Conservation (phyloP, 2,329 filamentous ascomycete genomes). For the Davidsoniella virescens region DNA sequence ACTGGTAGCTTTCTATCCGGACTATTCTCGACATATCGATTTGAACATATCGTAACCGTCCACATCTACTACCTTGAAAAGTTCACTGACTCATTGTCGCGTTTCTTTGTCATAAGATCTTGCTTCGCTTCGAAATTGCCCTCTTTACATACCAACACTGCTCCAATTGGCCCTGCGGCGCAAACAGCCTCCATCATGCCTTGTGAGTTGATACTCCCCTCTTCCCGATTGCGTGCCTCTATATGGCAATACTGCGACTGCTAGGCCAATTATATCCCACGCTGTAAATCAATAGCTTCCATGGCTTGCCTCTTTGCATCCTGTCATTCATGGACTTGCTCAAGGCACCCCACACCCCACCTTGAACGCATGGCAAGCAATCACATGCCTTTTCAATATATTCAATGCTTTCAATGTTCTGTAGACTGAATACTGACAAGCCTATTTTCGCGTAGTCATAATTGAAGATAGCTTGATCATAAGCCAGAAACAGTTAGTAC, state of each 20-base stretch:
- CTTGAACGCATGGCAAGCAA: too few relatives aligned
- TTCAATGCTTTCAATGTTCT: neutral
- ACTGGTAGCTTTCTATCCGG: neutral
- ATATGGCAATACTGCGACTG: neutral
- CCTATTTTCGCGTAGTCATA: conserved; percentile 19
- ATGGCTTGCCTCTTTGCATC: too few relatives aligned
- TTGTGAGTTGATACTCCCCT: conserved; percentile 19
- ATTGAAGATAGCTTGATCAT: conserved; percentile 25
- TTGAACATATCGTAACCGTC: too few relatives aligned
- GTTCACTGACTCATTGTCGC: neutral
- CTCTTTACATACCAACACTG: neutral
- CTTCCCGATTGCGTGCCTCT: too few relatives aligned
- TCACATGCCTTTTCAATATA: neutral
- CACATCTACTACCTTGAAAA: neutral
- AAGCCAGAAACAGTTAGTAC: conserved; percentile 23
- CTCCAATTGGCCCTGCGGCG: neutral
- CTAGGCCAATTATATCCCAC: neutral
- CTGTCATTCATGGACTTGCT: too few relatives aligned
- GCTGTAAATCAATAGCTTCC: too few relatives aligned
- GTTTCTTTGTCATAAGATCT: too few relatives aligned
- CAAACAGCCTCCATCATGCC: conserved; percentile 18
- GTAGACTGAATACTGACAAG: neutral
- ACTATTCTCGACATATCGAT: neutral
- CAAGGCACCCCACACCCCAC: too few relatives aligned
- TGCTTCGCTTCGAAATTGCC: neutral